Evolutionary conservation across 148 eudicot genomes (phyloP).

Genomic region (Persicaria maculosa): DNA sequence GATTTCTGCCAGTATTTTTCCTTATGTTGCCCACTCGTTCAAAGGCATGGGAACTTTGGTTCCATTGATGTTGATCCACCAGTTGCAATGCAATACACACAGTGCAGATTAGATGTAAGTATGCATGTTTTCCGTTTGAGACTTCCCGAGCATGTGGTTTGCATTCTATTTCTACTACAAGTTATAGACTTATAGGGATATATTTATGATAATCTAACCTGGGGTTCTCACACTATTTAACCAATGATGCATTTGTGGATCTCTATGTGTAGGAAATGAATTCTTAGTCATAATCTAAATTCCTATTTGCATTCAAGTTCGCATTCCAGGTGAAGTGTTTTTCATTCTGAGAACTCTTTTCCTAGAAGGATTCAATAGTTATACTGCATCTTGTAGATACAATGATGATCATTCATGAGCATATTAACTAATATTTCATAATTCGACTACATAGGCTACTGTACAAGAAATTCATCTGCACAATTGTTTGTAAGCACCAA

Average conservation of each 20-base stretch:
- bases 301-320: too few relatives aligned
- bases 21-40: constrained; percentile 76
- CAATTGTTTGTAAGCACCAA: neutral
- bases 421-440: neutral
- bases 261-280: too few relatives aligned
- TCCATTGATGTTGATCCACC: constrained; percentile 97
- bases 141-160: constrained; percentile 2
- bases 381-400: neutral
- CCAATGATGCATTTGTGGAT: too few relatives aligned
- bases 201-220: too few relatives aligned
- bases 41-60: constrained; percentile 97
- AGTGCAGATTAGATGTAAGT: constrained; percentile 89
- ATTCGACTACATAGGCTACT: neutral
- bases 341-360: too few relatives aligned
- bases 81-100: constrained; percentile 98
- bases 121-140: constrained; percentile 5
- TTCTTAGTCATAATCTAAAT: too few relatives aligned
- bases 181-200: too few relatives aligned
- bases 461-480: neutral
- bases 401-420: neutral
- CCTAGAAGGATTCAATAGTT: neutral
- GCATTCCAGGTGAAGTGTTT: too few relatives aligned
- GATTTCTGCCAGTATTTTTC: constrained; percentile 65
- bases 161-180: neutral
- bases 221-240: too few relatives aligned